Conservation (phyloP, 2,329 filamentous ascomycete genomes). For the Diaporthe helianthi region DNA sequence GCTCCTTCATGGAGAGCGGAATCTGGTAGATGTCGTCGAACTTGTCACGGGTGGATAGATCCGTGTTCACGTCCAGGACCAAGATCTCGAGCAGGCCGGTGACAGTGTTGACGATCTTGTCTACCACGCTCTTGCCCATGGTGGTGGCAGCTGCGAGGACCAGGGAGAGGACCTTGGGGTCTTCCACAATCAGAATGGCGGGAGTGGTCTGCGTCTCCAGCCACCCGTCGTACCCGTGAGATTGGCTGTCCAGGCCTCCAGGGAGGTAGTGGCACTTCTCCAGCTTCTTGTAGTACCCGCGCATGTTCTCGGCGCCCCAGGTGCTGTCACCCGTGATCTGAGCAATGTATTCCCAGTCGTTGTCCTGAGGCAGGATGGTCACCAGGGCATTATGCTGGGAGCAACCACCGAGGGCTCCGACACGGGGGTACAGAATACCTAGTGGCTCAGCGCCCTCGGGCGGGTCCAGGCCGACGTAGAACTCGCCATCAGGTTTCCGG, state of each 20-base stretch:
- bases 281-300: constrained; percentile 59
- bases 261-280: constrained; percentile 61
- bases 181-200: constrained; percentile 56
- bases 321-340: constrained; percentile 51
- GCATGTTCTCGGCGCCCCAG: constrained; percentile 62
- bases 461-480: constrained; percentile 45
- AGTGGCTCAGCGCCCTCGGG: constrained; percentile 43
- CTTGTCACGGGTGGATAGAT: constrained; percentile 50
- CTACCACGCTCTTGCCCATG: constrained; percentile 48
- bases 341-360: constrained; percentile 51
- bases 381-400: constrained; percentile 48
- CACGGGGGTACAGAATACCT: constrained; percentile 48
- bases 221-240: constrained; percentile 67
- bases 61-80: constrained; percentile 57
- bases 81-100: constrained; percentile 45
- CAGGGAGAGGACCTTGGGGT: constrained; percentile 60
- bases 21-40: constrained; percentile 62
- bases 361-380: constrained; percentile 48
- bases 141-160: constrained; percentile 58
- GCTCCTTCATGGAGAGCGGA: constrained; percentile 59
- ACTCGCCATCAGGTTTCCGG: constrained; percentile 44
- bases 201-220: constrained; percentile 57
- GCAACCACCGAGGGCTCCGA: constrained; percentile 48
- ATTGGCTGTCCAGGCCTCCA: constrained; percentile 42
- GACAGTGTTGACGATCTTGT: constrained; percentile 47